phyloP scores from a whole-genome alignment of 495 filamentous ascomycete genomes.

The Hypoxylon subgilvum region DNA sequence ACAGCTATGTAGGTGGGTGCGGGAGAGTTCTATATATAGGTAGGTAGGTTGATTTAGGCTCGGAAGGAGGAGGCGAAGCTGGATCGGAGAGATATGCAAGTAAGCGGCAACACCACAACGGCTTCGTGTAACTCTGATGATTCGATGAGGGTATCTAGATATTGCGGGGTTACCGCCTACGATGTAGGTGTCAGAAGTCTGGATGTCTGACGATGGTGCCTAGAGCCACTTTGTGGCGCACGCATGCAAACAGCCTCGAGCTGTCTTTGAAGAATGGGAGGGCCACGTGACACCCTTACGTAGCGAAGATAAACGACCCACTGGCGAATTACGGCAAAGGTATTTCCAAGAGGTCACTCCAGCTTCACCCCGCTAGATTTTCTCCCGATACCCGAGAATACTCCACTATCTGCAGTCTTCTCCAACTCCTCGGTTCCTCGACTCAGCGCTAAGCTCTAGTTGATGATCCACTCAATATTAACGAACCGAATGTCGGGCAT shows the following conservation, averaged over 20 bases:
- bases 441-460: conserved; percentile 25
- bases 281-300: too few relatives aligned
- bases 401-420: conserved; percentile 32
- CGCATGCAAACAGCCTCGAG: too few relatives aligned
- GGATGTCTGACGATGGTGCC: too few relatives aligned
- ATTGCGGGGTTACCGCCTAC: conserved; percentile 9
- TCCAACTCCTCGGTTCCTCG: conserved; percentile 25
- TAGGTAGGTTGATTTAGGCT: neutral
- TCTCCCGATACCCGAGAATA: conserved; percentile 34
- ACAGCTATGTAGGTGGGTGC: too few relatives aligned
- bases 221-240: neutral
- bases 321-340: conserved; percentile 28
- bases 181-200: conserved; percentile 1
- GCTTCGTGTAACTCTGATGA: too few relatives aligned
- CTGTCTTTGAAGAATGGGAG: too few relatives aligned
- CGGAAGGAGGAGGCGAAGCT: too few relatives aligned
- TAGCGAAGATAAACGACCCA: too few relatives aligned
- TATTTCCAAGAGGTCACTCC: conserved; percentile 28
- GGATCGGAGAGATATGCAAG: too few relatives aligned
- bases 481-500: conserved; percentile 26
- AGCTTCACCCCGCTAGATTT: conserved; percentile 30
- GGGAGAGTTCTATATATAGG: too few relatives aligned
- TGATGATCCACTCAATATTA: conserved; percentile 3
- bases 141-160: too few relatives aligned
- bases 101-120: too few relatives aligned